Conservation (phyloP, 768 basidiomycete genomes). For the Pleurotus eryngii region DNA sequence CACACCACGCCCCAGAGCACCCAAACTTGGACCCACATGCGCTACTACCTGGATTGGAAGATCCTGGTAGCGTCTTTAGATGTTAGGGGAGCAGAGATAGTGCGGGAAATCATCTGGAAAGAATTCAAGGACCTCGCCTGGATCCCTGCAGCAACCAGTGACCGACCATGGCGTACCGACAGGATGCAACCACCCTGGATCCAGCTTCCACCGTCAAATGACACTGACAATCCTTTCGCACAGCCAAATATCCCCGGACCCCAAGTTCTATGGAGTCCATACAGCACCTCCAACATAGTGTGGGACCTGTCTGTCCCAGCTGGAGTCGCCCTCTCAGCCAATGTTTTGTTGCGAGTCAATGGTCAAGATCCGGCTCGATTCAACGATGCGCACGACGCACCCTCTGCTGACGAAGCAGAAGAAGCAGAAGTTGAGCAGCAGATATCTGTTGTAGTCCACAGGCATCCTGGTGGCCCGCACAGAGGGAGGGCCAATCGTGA, state of each 20-base stretch:
- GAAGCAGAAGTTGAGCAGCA: too few relatives aligned
- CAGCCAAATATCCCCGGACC: neutral
- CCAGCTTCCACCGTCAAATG: neutral
- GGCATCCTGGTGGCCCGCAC: too few relatives aligned
- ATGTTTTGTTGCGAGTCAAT: too few relatives aligned
- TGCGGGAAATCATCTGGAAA: neutral
- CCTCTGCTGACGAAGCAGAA: too few relatives aligned
- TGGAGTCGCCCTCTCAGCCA: too few relatives aligned
- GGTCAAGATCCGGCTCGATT: too few relatives aligned
- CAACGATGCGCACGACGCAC: too few relatives aligned
- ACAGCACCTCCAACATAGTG: too few relatives aligned
- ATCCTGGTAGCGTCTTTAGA: neutral
- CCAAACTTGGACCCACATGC: neutral
- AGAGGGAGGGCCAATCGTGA: too few relatives aligned
- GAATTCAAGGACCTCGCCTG: neutral
- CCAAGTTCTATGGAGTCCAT: neutral
- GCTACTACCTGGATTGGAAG: neutral
- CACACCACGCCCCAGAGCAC: neutral
- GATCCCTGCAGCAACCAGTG: neutral
- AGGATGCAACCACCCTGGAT: neutral
- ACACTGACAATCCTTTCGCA: neutral
- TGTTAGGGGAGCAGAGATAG: neutral
- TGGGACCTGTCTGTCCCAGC: too few relatives aligned
- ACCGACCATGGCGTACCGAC: neutral
- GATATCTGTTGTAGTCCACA: too few relatives aligned